A percentile compares a stretch with the other conserved stretches of the same genome.
Evolutionary conservation across 2,329 filamentous ascomycete species (phyloP).

Genomic region (Xylariaceae sp.): DNA sequence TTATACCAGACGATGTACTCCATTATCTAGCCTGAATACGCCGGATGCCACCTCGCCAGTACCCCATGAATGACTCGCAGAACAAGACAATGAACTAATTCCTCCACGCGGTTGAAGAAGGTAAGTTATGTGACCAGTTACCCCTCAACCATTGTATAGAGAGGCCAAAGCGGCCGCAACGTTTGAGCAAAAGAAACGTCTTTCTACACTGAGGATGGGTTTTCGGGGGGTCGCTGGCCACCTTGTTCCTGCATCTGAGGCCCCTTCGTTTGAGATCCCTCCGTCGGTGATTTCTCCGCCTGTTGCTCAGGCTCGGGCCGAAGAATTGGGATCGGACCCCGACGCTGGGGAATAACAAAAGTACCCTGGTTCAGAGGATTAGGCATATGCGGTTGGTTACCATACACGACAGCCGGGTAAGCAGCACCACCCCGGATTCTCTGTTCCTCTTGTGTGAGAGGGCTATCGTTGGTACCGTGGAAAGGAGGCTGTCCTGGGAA

Average conservation of each 20-base stretch:
- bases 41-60: constrained; percentile 5
- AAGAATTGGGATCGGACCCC: too few species aligned
- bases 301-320: too few species aligned
- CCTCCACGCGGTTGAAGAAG: constrained; percentile 3
- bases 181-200: constrained; percentile 6
- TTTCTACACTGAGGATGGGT: background rate
- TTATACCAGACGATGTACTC: constrained; percentile 5
- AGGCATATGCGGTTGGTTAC: too few species aligned
- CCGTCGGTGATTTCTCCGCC: too few species aligned
- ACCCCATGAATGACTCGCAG: constrained; percentile 5
- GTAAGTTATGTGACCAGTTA: background rate
- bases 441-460: too few species aligned
- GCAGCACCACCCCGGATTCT: too few species aligned
- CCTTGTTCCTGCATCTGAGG: background rate
- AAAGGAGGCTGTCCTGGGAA: too few species aligned
- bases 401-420: too few species aligned
- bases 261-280: too few species aligned
- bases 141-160: constrained; percentile 10
- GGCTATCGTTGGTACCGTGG: too few species aligned
- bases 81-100: background rate
- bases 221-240: background rate
- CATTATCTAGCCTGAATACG: constrained; percentile 9
- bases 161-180: background rate
- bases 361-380: too few species aligned
- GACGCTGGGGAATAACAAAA: too few species aligned